Evolutionary conservation across 2,329 filamentous ascomycete genomes (phyloP).

Genomic region (Harringtonia aguacate): DNA sequence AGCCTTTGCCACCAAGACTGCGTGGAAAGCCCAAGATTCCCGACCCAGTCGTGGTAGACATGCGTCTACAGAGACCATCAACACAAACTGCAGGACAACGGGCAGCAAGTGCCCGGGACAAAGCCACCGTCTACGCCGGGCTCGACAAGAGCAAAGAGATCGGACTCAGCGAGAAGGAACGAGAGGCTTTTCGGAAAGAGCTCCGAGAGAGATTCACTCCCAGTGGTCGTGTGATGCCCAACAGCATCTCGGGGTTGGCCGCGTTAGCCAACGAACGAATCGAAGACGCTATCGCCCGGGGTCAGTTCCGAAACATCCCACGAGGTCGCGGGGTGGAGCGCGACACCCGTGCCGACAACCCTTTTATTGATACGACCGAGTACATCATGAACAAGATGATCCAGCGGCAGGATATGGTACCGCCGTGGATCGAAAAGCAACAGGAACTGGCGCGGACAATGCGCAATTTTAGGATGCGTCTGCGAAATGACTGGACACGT

Average conservation of each 20-base stretch:
- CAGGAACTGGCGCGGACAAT: constrained; percentile 70
- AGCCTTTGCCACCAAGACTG: constrained; percentile 47
- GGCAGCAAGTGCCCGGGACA: constrained; percentile 45
- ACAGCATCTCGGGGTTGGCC: constrained; percentile 65
- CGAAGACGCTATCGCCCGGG: constrained; percentile 84
- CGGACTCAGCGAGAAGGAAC: constrained; percentile 57
- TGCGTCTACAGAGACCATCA: constrained; percentile 33
- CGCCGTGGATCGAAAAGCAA: constrained; percentile 98
- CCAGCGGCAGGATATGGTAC: constrained; percentile 87
- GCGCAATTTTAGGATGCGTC: constrained; percentile 57
- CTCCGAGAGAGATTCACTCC: constrained; percentile 74
- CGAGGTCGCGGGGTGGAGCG: constrained; percentile 67
- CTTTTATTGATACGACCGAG: constrained; percentile 92
- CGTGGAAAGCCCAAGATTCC: constrained; percentile 35
- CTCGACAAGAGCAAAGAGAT: constrained; percentile 33
- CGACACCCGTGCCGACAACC: constrained; percentile 74
- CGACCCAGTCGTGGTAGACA: constrained; percentile 33
- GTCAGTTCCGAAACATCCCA: constrained; percentile 77
- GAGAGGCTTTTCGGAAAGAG: constrained; percentile 58
- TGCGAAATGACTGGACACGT: constrained; percentile 75
- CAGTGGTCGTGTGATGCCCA: constrained; percentile 61
- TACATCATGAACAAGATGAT: constrained; percentile 99
- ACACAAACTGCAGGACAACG: constrained; percentile 32
- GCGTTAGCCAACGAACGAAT: constrained; percentile 82
- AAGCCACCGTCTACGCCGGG: constrained; percentile 39